Conservation (phyloP, 306 rosid species). For the Prunus mira region DNA sequence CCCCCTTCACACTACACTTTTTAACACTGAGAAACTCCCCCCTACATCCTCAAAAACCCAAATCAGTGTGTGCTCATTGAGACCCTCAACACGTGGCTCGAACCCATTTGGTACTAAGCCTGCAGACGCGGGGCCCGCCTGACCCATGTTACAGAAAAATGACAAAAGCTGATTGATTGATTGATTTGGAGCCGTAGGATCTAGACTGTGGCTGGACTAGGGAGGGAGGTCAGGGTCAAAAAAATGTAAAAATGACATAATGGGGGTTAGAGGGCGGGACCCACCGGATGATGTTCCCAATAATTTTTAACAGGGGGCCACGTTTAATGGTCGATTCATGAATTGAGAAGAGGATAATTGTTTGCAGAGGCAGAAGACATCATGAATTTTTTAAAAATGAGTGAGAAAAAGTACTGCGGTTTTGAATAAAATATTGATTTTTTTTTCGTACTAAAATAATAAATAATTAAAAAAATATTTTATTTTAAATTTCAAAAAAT, state of each 20-base stretch:
- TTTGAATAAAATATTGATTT: not conserved
- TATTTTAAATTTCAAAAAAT: too few species aligned
- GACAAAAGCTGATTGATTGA: not conserved
- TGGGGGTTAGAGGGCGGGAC: conserved; percentile 25
- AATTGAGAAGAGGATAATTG: conserved; percentile 42
- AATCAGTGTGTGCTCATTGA: not conserved
- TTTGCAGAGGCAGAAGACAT: conserved; percentile 15
- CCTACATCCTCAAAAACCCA: not conserved
- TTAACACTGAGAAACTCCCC: conserved; percentile 19
- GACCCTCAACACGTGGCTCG: conserved; percentile 13
- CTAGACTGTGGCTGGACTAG: not conserved
- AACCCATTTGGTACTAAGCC: not conserved
- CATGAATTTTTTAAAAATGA: not conserved
- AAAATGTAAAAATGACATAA: not conserved
- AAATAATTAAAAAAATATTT: too few species aligned
- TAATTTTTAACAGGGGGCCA: conserved; percentile 37
- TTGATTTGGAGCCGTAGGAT: conserved; percentile 24
- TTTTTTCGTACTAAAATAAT: not conserved
- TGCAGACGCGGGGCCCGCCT: not conserved
- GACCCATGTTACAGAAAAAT: not conserved
- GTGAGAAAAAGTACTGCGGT: not conserved
- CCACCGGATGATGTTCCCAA: conserved; percentile 52
- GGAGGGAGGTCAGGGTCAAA: not conserved
- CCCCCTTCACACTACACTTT: conserved; percentile 3
- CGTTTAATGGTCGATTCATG: conserved; percentile 52